Percentiles rank a stretch among this genome's conserved stretches.
These are phyloP conservation scores for Yamadazyma sp. DNA, from an alignment of 1,139 yeast genomes.

Conservation along the genomic window DNA sequence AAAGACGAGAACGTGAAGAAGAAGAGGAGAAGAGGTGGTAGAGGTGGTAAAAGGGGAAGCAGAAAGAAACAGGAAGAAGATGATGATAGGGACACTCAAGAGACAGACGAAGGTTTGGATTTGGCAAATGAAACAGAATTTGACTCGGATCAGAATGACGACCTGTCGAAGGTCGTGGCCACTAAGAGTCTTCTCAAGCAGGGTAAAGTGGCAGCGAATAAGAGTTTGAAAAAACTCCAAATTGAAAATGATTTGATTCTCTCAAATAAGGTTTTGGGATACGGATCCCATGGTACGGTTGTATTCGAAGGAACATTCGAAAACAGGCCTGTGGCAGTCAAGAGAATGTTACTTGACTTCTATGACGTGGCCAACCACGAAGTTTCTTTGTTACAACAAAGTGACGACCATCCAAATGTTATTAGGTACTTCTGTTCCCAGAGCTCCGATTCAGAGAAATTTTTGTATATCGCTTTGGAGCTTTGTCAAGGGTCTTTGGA, in stretches of 20 bases:
- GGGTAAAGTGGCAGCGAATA: constrained; percentile 14
- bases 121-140: not conserved
- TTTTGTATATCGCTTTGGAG: constrained; percentile 90
- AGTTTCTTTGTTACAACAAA: constrained; percentile 81
- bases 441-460: constrained; percentile 67
- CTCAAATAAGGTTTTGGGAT: constrained; percentile 77
- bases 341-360: constrained; percentile 88
- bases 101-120: too few species aligned
- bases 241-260: constrained; percentile 59
- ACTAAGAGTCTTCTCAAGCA: constrained; percentile 32
- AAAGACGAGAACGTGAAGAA: constrained; percentile 9
- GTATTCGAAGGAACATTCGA: constrained; percentile 91
- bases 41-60: constrained; percentile 72
- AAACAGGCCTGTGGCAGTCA: constrained; percentile 92
- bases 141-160: constrained; percentile 4
- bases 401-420: constrained; percentile 96
- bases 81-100: too few species aligned
- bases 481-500: constrained; percentile 87
- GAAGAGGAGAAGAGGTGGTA: constrained; percentile 75
- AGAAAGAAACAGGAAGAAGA: constrained; percentile 29
- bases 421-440: constrained; percentile 91
- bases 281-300: constrained; percentile 96
- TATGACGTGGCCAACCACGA: constrained; percentile 97
- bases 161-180: constrained; percentile 16
- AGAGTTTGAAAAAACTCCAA: constrained; percentile 34